phyloP scores from a whole-genome alignment of 352 stramenopile genomes.

The Globisporangium alternatum region DNA sequence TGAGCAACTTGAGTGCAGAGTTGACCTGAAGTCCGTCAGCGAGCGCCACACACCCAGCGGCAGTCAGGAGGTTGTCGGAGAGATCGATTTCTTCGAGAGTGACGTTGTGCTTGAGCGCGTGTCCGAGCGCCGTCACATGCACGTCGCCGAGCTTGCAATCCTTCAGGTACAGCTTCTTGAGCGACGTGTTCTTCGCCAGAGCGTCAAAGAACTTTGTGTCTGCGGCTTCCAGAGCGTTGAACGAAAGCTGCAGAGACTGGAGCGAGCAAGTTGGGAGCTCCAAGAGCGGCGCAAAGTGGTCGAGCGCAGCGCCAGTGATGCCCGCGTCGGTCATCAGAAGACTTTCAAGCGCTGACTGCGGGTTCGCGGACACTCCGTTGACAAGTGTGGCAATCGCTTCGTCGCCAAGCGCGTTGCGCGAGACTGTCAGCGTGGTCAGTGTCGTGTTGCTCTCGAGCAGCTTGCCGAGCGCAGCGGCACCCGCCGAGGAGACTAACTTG shows the following conservation, averaged over 20 bases:
- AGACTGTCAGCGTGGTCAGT: constrained; percentile 51
- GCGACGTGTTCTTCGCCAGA: constrained; percentile 53
- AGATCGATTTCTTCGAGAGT: constrained; percentile 59
- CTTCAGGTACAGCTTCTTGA: constrained; percentile 64
- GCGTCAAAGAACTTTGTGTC: constrained; percentile 51
- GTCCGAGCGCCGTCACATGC: constrained; percentile 35
- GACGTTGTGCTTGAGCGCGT: constrained; percentile 45
- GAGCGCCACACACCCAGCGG: constrained; percentile 31
- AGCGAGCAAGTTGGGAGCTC: constrained; percentile 43
- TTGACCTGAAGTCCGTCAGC: constrained; percentile 46
- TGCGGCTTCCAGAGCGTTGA: constrained; percentile 50
- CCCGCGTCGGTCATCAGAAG: constrained; percentile 46
- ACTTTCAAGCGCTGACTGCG: constrained; percentile 25
- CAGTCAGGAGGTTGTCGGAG: constrained; percentile 63
- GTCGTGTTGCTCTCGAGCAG: constrained; percentile 47
- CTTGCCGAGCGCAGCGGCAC: constrained; percentile 43
- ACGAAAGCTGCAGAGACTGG: constrained; percentile 61
- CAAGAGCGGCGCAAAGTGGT: constrained; percentile 44
- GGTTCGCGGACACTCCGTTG: constrained; percentile 38
- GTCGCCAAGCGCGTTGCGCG: constrained; percentile 58
- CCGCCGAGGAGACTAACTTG: constrained; percentile 51
- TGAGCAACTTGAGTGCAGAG: constrained; percentile 37
- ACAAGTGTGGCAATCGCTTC: constrained; percentile 37
- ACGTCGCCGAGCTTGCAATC: constrained; percentile 55
- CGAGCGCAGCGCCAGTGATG: constrained; percentile 44